phyloP scores from a whole-genome alignment of 1,139 yeast genomes.

The Pichia sp. region DNA sequence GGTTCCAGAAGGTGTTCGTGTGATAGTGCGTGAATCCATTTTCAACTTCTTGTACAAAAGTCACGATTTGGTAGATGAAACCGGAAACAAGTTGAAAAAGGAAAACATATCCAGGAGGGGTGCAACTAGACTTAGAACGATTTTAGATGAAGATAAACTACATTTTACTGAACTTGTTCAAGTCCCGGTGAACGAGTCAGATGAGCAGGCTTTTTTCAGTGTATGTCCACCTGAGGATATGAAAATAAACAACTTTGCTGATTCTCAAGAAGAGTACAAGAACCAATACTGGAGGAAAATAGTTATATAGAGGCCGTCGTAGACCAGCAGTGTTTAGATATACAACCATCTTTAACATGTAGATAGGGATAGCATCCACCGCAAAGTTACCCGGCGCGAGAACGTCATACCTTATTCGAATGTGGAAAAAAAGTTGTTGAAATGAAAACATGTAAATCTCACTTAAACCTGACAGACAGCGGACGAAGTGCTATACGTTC shows the following conservation, averaged over 20 bases:
- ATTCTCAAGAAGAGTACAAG: slow-evolving; percentile 19
- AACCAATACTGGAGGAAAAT: slow-evolving; percentile 24
- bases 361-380: neutral
- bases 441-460: slow-evolving; percentile 1
- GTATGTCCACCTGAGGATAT: slow-evolving; percentile 17
- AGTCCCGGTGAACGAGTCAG: slow-evolving; percentile 19
- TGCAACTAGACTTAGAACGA: slow-evolving; percentile 13
- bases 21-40: slow-evolving; percentile 40
- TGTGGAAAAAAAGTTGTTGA: slow-evolving; percentile 1
- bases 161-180: slow-evolving; percentile 24
- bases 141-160: slow-evolving; percentile 18
- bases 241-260: neutral
- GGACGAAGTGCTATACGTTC: no score
- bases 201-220: slow-evolving; percentile 18
- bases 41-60: slow-evolving; percentile 31
- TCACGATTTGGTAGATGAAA: slow-evolving; percentile 16
- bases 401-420: neutral
- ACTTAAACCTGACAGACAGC: neutral
- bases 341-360: neutral
- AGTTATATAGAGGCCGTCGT: neutral
- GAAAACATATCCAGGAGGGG: slow-evolving; percentile 16
- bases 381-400: neutral
- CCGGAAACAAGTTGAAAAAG: slow-evolving; percentile 19
- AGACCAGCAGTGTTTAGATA: neutral
- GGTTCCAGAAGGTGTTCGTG: slow-evolving; percentile 45